Evolutionary conservation across 2,329 filamentous ascomycete species (phyloP), one percentile per base, ranked within the genome.

Genomic region (Alternaria panax): DNA sequence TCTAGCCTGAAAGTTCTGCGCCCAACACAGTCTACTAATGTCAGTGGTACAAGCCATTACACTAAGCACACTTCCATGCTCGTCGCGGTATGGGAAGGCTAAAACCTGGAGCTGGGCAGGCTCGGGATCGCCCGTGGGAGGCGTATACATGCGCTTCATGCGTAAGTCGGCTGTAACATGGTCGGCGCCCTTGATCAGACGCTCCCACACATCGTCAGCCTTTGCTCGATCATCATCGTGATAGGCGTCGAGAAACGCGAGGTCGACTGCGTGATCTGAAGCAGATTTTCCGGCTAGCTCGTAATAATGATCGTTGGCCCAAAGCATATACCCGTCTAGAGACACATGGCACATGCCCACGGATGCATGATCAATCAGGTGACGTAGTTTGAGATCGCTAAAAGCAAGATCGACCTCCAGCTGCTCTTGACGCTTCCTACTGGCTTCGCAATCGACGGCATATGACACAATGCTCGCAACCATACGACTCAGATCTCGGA

Each of bases 41-140:
- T 80, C 78, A 1, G 78, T 78, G 3, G 77, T 73, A 41, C 73
- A 77, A 18, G 76, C 78, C 67, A 79, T 77, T 32, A 80, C 70
- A 7, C 71, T 74, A 28, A 68, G 72, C 2, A 76, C 66, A 11
- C 63, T 60, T 8, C 71, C 74, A 38, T 67, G 66, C 41, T 73
- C 72, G 32, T 71, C 66, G 25, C 73, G 67, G 45, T 77, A 77
- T 1, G 75, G 74, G 46, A 78, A 76, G 2, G 74, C 74, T 18
- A 75, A 62, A n/a, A 75, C 53, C 38, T 75, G 73, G 14, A 77
- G 63, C 14, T 75, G 68, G 4, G 73, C 68, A 11, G 72, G 74
- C 40, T 74, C 73, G 4, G 67, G 52, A 20, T 75, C 71, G 18
- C 74, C 75, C 12, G 67, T 63, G 1, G 74, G 73, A 36, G 74